Conservation (phyloP, 805 yeast genomes). For the Cyberlindnera petersonii region DNA sequence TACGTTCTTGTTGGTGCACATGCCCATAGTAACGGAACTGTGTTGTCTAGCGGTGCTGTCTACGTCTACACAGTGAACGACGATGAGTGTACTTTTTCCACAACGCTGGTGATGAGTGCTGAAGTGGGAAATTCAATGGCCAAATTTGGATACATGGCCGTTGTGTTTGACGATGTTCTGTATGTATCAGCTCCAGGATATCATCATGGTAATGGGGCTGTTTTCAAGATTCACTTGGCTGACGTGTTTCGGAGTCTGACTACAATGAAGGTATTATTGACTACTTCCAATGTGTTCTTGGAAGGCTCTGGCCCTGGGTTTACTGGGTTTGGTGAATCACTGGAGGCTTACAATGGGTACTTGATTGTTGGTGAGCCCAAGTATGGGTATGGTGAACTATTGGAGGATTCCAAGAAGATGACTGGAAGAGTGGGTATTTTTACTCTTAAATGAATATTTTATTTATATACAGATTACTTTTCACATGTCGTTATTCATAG, state of each 20-base stretch:
- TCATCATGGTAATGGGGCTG: constrained; percentile 45
- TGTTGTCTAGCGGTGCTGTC: constrained; percentile 40
- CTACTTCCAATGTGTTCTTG: constrained; percentile 18
- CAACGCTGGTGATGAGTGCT: constrained; percentile 1
- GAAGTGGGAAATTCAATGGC: constrained; percentile 5
- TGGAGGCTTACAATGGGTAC: constrained; percentile 29
- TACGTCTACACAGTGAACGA: constrained; percentile 27
- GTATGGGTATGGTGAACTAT: constrained; percentile 31
- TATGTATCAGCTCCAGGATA: constrained; percentile 42
- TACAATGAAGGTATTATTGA: background rate
- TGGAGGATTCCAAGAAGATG: constrained; percentile 24
- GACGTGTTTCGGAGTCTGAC: constrained; percentile 9
- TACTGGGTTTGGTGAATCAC: constrained; percentile 41
- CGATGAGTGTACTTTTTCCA: constrained; percentile 3
- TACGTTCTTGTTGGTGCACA: constrained; percentile 16
- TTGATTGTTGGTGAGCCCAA: constrained; percentile 39
- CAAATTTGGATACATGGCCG: constrained; percentile 16
- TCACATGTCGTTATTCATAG: constrained; percentile 3
- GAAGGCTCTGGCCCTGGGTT: constrained; percentile 27
- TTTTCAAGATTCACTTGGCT: constrained; percentile 38
- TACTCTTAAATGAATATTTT: constrained; percentile 1
- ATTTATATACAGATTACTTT: constrained; percentile 2
- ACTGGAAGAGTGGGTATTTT: constrained; percentile 32
- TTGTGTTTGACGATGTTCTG: constrained; percentile 20
- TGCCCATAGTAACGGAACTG: constrained; percentile 10